A percentile compares a stretch with the other conserved stretches of the same genome.
Conservation (phyloP, 768 basidiomycete genomes). For the Naganishia randhawae region DNA sequence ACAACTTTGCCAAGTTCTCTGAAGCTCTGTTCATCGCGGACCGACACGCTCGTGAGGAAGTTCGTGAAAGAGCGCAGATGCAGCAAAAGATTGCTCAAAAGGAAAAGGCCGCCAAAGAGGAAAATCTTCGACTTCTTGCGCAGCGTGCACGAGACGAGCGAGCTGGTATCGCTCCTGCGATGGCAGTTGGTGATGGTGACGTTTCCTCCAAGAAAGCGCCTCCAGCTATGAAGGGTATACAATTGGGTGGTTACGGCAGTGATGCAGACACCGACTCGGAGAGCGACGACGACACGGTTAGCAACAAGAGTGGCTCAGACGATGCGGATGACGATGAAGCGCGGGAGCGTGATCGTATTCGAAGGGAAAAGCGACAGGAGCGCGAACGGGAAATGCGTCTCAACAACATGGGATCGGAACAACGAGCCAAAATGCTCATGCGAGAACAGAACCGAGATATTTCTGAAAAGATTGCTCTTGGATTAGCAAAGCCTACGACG, state of each 20-base stretch:
- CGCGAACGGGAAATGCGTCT: slow-evolving; percentile 96
- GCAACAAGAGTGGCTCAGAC: slow-evolving; percentile 30
- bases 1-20: slow-evolving; percentile 98
- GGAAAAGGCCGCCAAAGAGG: slow-evolving; percentile 94
- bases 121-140: slow-evolving; percentile 85
- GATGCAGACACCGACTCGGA: slow-evolving; percentile 72
- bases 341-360: slow-evolving; percentile 81
- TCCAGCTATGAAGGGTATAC: slow-evolving; percentile 60
- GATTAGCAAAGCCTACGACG: slow-evolving; percentile 90
- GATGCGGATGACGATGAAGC: slow-evolving; percentile 78
- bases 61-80: slow-evolving; percentile 91
- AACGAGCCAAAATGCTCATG: slow-evolving; percentile 90
- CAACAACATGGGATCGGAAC: slow-evolving; percentile 98
- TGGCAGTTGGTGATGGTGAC: slow-evolving; percentile 51
- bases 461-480: slow-evolving; percentile 96
- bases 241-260: slow-evolving; percentile 79
- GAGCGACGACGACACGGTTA: slow-evolving; percentile 57
- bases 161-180: slow-evolving; percentile 62
- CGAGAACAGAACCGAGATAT: slow-evolving; percentile 95
- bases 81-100: slow-evolving; percentile 98
- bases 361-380: slow-evolving; percentile 84
- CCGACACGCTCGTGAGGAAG: slow-evolving; percentile 95
- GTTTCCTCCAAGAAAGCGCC: neutral
- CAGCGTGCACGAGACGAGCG: slow-evolving; percentile 95
- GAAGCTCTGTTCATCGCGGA: slow-evolving; percentile 94